phyloP scores from a whole-genome alignment of 495 filamentous ascomycete genomes.

The Friedmanniomyces simplex region DNA sequence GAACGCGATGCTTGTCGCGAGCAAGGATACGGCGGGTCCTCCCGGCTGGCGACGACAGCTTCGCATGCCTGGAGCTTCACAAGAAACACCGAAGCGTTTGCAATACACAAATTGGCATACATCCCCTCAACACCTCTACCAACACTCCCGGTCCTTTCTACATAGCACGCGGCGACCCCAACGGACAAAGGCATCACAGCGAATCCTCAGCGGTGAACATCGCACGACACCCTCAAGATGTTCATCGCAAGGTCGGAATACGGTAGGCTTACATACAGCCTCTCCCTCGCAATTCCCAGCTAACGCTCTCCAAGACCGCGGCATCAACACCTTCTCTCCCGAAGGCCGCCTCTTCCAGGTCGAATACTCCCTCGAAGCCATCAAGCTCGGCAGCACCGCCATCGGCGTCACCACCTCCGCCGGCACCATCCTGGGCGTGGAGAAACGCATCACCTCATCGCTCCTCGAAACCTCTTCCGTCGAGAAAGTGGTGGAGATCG shows the following conservation, averaged over 20 bases:
- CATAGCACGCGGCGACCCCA: background rate
- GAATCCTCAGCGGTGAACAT: background rate
- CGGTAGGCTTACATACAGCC: constrained; percentile 48
- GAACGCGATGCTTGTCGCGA: background rate
- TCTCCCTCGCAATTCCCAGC: constrained; percentile 3
- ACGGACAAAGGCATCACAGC: background rate
- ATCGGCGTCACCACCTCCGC: constrained; percentile 93
- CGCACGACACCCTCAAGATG: constrained; percentile 49
- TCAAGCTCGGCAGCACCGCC: constrained; percentile 96
- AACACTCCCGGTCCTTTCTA: too few species aligned
- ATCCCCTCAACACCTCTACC: background rate
- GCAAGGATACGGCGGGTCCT: background rate
- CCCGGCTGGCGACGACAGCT: constrained; percentile 9
- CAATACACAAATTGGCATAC: too few species aligned
- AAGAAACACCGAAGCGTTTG: background rate
- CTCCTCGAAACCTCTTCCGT: constrained; percentile 94
- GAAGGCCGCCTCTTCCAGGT: constrained; percentile 99
- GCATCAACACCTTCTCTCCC: constrained; percentile 99
- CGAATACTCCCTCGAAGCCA: constrained; percentile 99
- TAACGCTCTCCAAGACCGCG: constrained; percentile 61
- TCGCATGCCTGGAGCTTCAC: background rate
- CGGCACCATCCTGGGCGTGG: constrained; percentile 91
- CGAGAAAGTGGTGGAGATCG: constrained; percentile 99
- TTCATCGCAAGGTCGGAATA: constrained; percentile 99
- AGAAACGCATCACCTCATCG: constrained; percentile 96